These are phyloP conservation scores for Sphaerostilbella broomeana DNA, from an alignment of 2,329 filamentous ascomycete genomes.

Conservation along the genomic window DNA sequence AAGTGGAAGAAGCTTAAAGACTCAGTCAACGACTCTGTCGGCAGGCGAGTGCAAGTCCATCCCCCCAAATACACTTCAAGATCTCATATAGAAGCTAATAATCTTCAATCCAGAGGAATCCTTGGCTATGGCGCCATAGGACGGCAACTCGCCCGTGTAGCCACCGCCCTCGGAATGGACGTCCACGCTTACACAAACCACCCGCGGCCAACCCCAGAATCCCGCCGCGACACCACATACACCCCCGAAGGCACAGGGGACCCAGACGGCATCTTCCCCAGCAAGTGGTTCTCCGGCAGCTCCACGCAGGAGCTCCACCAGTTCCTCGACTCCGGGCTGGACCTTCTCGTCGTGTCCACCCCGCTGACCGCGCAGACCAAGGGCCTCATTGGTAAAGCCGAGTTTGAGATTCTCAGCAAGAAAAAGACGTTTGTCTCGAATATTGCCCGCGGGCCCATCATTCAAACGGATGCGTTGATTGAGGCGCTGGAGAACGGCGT, in stretches of 20 bases:
- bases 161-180: conserved; percentile 60
- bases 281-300: conserved; percentile 45
- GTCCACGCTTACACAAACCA: conserved; percentile 70
- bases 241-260: conserved; percentile 60
- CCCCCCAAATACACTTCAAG: no score
- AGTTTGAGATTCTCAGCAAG: conserved; percentile 40
- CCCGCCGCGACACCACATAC: conserved; percentile 57
- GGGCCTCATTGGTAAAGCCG: conserved; percentile 43
- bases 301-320: conserved; percentile 38
- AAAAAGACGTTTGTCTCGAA: conserved; percentile 60
- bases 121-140: conserved; percentile 51
- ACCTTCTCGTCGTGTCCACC: conserved; percentile 45
- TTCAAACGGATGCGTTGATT: conserved; percentile 51
- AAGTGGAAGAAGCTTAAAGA: conserved; percentile 35
- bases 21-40: conserved; percentile 37
- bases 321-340: conserved; percentile 45
- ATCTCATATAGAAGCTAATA: background rate
- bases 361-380: conserved; percentile 44
- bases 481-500: conserved; percentile 45
- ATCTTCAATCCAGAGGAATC: conserved; percentile 34
- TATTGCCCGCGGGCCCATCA: conserved; percentile 55
- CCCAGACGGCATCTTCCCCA: conserved; percentile 41
- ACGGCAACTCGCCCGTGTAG: conserved; percentile 48
- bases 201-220: conserved; percentile 59
- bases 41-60: conserved; percentile 41